Evolutionary conservation across 768 basidiomycete species (phyloP).

Genomic region (Lentinula sp.): DNA sequence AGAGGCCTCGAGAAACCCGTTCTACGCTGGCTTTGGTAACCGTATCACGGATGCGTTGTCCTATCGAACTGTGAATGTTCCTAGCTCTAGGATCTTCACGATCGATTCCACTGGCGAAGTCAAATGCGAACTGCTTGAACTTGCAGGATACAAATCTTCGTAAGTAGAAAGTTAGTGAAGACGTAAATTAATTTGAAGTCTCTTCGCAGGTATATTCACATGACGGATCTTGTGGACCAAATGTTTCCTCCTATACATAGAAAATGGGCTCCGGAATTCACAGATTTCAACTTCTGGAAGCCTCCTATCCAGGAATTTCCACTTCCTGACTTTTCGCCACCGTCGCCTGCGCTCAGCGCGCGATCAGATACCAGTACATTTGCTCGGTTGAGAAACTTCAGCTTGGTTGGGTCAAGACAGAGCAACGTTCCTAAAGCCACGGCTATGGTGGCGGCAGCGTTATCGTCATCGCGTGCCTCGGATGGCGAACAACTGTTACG

Average conservation of each 20-base stretch:
- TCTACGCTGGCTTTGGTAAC: slow-evolving; percentile 98
- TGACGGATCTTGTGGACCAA: slow-evolving; percentile 99
- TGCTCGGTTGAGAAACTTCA: slow-evolving; percentile 71
- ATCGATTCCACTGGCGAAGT: slow-evolving; percentile 94
- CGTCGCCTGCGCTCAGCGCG: slow-evolving; percentile 91
- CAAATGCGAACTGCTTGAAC: slow-evolving; percentile 93
- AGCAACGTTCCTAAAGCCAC: slow-evolving; percentile 14
- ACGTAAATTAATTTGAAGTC: slow-evolving; percentile 1
- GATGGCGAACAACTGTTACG: slow-evolving; percentile 15
- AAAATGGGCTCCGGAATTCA: slow-evolving; percentile 85
- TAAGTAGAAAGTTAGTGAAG: slow-evolving; percentile 29
- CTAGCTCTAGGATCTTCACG: slow-evolving; percentile 92
- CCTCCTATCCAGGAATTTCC: slow-evolving; percentile 69
- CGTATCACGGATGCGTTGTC: slow-evolving; percentile 97
- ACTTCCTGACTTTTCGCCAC: slow-evolving; percentile 76
- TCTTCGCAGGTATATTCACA: slow-evolving; percentile 79
- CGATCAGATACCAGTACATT: slow-evolving; percentile 81
- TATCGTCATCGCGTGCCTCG: slow-evolving; percentile 23
- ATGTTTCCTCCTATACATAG: slow-evolving; percentile 97
- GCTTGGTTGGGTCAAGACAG: slow-evolving; percentile 53
- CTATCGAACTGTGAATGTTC: slow-evolving; percentile 94
- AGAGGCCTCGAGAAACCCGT: slow-evolving; percentile 62
- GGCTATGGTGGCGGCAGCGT: slow-evolving; percentile 13
- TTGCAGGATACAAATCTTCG: slow-evolving; percentile 97
- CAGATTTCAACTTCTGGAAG: slow-evolving; percentile 98